Conservation (phyloP, 1,284 basidiomycete genomes). For the Microbotryomycetes sp. region DNA sequence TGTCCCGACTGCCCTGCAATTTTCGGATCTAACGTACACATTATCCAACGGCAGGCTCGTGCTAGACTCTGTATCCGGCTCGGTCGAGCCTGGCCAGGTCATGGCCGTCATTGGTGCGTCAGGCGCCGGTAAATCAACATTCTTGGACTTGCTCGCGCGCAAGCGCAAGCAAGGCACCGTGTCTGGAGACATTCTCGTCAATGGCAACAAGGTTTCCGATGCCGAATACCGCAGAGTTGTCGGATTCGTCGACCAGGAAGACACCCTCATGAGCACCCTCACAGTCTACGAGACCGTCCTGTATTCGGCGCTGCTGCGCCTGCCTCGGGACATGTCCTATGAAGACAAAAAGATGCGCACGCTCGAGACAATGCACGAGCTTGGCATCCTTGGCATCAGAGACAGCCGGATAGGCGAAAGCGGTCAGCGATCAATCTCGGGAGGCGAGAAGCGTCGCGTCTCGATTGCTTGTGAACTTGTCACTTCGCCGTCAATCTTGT, state of each 20-base stretch:
- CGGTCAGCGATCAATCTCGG: slow-evolving; percentile 81
- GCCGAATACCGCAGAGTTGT: slow-evolving; percentile 73
- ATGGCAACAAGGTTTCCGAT: slow-evolving; percentile 70
- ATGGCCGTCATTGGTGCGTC: slow-evolving; percentile 95
- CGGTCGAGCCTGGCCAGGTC: slow-evolving; percentile 75
- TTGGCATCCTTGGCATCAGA: slow-evolving; percentile 86
- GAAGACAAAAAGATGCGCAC: slow-evolving; percentile 91
- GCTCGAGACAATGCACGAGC: slow-evolving; percentile 89
- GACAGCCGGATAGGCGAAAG: slow-evolving; percentile 81
- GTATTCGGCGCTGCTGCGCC: slow-evolving; percentile 78
- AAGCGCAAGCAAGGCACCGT: slow-evolving; percentile 76
- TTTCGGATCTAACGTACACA: slow-evolving; percentile 72
- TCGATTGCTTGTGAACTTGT: slow-evolving; percentile 98
- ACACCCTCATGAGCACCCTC: slow-evolving; percentile 89
- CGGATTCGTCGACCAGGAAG: slow-evolving; percentile 97
- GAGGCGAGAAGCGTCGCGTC: slow-evolving; percentile 90
- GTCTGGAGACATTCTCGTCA: slow-evolving; percentile 69
- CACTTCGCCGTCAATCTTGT: slow-evolving; percentile 88
- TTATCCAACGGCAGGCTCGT: slow-evolving; percentile 55
- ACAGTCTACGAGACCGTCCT: slow-evolving; percentile 97
- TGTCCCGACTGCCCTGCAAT: slow-evolving; percentile 83
- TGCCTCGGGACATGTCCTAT: slow-evolving; percentile 89
- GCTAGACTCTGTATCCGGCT: slow-evolving; percentile 70
- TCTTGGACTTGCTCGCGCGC: slow-evolving; percentile 89
- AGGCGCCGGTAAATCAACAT: slow-evolving; percentile 91